Evolutionary conservation across 1,284 basidiomycete species (phyloP).

Genomic region (Pseudozyma tsukubaensis): DNA sequence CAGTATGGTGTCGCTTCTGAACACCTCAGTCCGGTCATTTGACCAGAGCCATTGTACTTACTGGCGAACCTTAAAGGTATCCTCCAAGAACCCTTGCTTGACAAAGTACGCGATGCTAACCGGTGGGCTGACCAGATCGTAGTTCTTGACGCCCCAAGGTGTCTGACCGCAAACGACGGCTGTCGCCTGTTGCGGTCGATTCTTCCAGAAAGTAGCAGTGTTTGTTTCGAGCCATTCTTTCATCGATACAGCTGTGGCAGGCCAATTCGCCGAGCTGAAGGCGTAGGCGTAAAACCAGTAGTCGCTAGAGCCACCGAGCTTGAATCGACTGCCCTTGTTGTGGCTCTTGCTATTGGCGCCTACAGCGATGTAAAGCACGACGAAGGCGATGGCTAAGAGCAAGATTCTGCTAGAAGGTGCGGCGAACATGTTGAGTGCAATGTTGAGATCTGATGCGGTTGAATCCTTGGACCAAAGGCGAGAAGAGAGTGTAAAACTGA

Average conservation of each 20-base stretch:
- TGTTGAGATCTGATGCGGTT: too few relatives aligned
- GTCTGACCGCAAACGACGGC: slow-evolving; percentile 18
- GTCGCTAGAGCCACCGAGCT: background rate
- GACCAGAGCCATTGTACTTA: slow-evolving; percentile 7
- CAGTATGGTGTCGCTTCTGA: too few relatives aligned
- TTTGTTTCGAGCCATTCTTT: background rate
- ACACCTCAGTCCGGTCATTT: too few relatives aligned
- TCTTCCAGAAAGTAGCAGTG: slow-evolving; percentile 14
- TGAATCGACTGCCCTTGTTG: background rate
- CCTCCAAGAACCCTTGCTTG: background rate
- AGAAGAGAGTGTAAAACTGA: too few relatives aligned
- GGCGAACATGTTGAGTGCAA: too few relatives aligned
- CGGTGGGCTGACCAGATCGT: slow-evolving; percentile 5
- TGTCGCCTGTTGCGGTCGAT: slow-evolving; percentile 5
- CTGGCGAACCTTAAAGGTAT: slow-evolving; percentile 1
- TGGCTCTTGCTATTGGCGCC: slow-evolving; percentile 1
- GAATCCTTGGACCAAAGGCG: too few relatives aligned
- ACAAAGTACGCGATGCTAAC: slow-evolving; percentile 12
- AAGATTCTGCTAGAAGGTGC: too few relatives aligned
- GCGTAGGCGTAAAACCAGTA: slow-evolving; percentile 8
- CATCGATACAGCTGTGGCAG: slow-evolving; percentile 5
- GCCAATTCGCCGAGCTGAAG: slow-evolving; percentile 2
- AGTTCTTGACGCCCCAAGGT: slow-evolving; percentile 15
- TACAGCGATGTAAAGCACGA: background rate
- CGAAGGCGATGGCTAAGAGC: background rate